Conservation (phyloP, 495 filamentous ascomycete species). For the Annulohypoxylon bovei region DNA sequence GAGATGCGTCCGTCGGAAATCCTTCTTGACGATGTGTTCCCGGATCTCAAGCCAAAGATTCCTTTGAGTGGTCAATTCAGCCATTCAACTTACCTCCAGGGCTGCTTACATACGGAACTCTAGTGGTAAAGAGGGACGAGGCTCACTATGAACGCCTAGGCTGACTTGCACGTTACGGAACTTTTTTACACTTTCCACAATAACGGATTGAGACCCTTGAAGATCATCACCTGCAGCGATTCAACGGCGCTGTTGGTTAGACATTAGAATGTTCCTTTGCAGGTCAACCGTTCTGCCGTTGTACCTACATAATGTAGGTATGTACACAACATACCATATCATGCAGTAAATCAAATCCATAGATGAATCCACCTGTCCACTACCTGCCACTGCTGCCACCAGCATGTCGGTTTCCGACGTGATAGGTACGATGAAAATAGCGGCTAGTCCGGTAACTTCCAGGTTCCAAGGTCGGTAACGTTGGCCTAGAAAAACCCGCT, state of each 20-base stretch:
- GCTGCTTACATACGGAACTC: too few relatives aligned
- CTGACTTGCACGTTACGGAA: constrained; percentile 13
- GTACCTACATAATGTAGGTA: not conserved
- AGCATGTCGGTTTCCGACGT: constrained; percentile 13
- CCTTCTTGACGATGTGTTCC: constrained; percentile 28
- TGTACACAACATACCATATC: not conserved
- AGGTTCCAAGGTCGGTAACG: too few relatives aligned
- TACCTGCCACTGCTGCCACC: not conserved
- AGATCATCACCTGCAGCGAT: constrained; percentile 14
- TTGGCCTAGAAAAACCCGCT: constrained; percentile 17
- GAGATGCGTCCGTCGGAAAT: constrained; percentile 30
- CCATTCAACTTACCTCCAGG: not conserved
- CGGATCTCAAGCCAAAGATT: constrained; percentile 7
- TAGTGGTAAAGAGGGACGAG: constrained; percentile 5
- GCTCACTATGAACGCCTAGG: not conserved
- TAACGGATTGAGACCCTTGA: constrained; percentile 21
- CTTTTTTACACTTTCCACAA: constrained; percentile 3
- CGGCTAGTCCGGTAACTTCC: constrained; percentile 5
- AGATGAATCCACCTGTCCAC: not conserved
- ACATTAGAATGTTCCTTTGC: not conserved
- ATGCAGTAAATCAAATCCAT: not conserved
- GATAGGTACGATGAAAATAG: not conserved
- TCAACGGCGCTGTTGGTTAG: constrained; percentile 17
- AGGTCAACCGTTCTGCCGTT: not conserved
- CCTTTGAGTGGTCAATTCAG: not conserved